These are phyloP conservation scores for Boeremia lycopersici DNA, from an alignment of 2,329 filamentous ascomycete species.

Conservation along the genomic window DNA sequence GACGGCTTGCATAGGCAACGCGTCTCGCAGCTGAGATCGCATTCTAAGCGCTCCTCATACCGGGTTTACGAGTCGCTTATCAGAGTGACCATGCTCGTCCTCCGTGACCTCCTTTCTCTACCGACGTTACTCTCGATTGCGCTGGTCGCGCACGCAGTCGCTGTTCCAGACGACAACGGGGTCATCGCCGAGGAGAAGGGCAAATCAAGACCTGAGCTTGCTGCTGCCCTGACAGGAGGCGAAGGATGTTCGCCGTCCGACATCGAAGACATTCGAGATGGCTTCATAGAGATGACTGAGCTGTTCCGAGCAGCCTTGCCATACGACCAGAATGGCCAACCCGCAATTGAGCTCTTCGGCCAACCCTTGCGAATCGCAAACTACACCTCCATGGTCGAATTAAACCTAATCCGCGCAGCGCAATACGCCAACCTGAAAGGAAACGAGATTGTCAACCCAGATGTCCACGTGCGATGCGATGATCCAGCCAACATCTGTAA, in stretches of 20 bases:
- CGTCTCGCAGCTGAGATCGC: neutral
- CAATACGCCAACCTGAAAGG: constrained; percentile 37
- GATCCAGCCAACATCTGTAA: constrained; percentile 39
- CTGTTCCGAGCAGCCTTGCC: constrained; percentile 35
- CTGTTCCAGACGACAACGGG: constrained; percentile 25
- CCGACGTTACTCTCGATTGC: constrained; percentile 28
- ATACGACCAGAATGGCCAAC: constrained; percentile 29
- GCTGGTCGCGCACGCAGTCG: constrained; percentile 31
- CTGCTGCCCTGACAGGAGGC: constrained; percentile 38
- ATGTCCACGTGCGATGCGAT: constrained; percentile 44
- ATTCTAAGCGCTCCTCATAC: neutral
- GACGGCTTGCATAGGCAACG: neutral
- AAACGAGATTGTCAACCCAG: constrained; percentile 30
- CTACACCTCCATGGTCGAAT: constrained; percentile 37
- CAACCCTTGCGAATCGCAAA: constrained; percentile 27
- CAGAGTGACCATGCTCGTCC: constrained; percentile 29
- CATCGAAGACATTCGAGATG: constrained; percentile 33
- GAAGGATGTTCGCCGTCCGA: constrained; percentile 37
- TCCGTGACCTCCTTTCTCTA: constrained; percentile 27
- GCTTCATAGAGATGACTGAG: constrained; percentile 42
- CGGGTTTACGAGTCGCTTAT: constrained; percentile 2
- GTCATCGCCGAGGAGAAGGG: constrained; percentile 35
- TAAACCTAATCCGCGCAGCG: constrained; percentile 36
- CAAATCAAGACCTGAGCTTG: constrained; percentile 20
- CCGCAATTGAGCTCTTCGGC: constrained; percentile 40